These are phyloP conservation scores for Verticillium tricorpus DNA, from an alignment of 2,329 filamentous ascomycete species.

Conservation along the genomic window DNA sequence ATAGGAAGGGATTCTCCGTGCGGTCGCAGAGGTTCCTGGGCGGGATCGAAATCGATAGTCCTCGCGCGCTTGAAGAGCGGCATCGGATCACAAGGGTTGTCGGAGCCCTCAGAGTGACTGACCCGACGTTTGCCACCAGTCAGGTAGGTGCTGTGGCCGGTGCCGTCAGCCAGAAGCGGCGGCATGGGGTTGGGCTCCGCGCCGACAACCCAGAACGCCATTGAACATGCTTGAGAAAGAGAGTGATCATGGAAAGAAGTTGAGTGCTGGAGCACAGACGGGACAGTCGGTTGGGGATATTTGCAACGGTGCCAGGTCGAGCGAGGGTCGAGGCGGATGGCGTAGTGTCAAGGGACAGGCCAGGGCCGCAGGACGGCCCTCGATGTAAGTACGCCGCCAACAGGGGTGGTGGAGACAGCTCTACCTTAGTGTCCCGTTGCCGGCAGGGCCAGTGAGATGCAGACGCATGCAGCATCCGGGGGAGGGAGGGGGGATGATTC, in stretches of 20 bases:
- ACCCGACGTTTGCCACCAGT: slow-evolving; percentile 34
- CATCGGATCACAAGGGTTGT: slow-evolving; percentile 21
- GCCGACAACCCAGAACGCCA: slow-evolving; percentile 15
- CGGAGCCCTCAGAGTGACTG: slow-evolving; percentile 27
- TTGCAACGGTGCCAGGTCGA: neutral
- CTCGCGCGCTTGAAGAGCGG: slow-evolving; percentile 8
- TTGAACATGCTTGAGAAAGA: slow-evolving; percentile 28
- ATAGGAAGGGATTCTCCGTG: slow-evolving; percentile 21
- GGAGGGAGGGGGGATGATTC: neutral
- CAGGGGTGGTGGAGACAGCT: neutral
- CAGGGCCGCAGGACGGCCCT: neutral
- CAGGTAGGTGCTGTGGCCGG: slow-evolving; percentile 18
- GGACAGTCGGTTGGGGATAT: neutral
- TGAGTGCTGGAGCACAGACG: neutral
- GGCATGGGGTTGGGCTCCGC: slow-evolving; percentile 9
- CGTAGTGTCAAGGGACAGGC: neutral
- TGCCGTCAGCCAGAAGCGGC: slow-evolving; percentile 6
- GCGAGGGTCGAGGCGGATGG: neutral
- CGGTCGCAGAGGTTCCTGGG: neutral
- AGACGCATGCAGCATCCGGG: neutral
- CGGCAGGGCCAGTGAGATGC: neutral
- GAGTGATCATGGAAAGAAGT: neutral
- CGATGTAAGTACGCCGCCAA: neutral
- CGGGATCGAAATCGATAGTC: neutral
- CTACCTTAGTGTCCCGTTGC: neutral